These are phyloP conservation scores for Myxozyma lipomycoides DNA, from an alignment of 805 yeast genomes.

Conservation along the genomic window DNA sequence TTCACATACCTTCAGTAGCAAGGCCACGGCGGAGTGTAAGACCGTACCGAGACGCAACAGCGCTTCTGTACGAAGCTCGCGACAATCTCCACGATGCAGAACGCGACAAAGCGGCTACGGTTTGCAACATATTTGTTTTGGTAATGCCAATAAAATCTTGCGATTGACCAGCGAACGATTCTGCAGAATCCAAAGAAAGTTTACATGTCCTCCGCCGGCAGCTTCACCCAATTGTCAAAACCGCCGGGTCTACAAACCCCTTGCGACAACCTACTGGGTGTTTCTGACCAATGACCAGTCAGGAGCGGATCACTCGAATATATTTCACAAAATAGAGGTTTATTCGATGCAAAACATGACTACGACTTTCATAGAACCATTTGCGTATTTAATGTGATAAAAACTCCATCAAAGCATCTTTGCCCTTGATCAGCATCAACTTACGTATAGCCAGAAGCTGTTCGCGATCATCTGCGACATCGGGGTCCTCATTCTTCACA, in stretches of 20 bases:
- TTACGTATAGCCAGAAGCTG: constrained; percentile 50
- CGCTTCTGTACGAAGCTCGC: background rate
- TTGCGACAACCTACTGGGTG: no score
- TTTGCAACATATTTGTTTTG: background rate
- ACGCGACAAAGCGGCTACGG: background rate
- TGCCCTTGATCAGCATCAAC: constrained; percentile 66
- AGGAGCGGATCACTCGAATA: background rate
- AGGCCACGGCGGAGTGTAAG: constrained; percentile 15
- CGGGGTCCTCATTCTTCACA: background rate
- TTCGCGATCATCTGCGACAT: background rate
- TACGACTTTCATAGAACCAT: no score
- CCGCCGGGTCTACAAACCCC: no score
- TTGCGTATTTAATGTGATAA: no score
- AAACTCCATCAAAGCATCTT: constrained; percentile 58
- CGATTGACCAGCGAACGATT: no score
- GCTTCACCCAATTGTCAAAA: no score
- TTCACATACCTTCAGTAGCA: constrained; percentile 24
- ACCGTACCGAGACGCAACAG: no score
- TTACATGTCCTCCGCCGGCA: no score
- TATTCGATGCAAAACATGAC: no score
- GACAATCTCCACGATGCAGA: background rate
- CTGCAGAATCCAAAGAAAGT: no score
- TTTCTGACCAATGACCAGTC: background rate
- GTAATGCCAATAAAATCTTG: no score
- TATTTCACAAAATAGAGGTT: no score